These are phyloP conservation scores for Cystobasidium onofrii DNA, from an alignment of 768 basidiomycete genomes.

Conservation along the genomic window DNA sequence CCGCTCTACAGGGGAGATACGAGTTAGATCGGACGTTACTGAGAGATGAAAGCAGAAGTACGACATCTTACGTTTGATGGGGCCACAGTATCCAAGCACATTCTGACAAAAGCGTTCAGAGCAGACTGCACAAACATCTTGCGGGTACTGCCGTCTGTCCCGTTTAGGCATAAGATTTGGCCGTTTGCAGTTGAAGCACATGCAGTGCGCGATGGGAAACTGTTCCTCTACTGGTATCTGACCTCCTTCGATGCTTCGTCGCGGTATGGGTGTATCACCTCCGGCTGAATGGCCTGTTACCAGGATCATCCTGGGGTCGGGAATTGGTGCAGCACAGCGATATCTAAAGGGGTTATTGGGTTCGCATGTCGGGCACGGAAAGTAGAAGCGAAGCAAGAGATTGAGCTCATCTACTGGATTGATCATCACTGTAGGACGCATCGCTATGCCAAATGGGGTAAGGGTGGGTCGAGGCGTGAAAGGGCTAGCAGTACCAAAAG, in stretches of 20 bases:
- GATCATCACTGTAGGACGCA: slow-evolving; percentile 14
- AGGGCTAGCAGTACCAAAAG: slow-evolving; percentile 2
- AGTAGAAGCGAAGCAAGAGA: slow-evolving; percentile 26
- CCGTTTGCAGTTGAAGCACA: slow-evolving; percentile 30
- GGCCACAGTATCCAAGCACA: slow-evolving; percentile 27
- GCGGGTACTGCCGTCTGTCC: slow-evolving; percentile 24
- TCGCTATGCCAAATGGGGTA: not conserved
- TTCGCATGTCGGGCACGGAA: slow-evolving; percentile 27
- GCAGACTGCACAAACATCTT: slow-evolving; percentile 19
- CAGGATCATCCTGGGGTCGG: slow-evolving; percentile 20
- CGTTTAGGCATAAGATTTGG: slow-evolving; percentile 25
- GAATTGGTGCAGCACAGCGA: slow-evolving; percentile 6
- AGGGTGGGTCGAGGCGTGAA: not conserved
- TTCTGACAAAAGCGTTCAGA: slow-evolving; percentile 30
- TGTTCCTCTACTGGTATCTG: not conserved
- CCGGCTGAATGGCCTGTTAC: not conserved
- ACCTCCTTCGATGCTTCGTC: not conserved
- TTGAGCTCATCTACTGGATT: slow-evolving; percentile 32
- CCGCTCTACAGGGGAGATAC: not conserved
- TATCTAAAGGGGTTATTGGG: slow-evolving; percentile 10
- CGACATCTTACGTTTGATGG: slow-evolving; percentile 20
- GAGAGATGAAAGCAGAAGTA: not conserved
- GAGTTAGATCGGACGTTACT: not conserved
- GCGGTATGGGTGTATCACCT: slow-evolving; percentile 10
- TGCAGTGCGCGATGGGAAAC: slow-evolving; percentile 3